Conservation (phyloP, 768 basidiomycete genomes). For the Tylopilus rubrobrunneus region DNA sequence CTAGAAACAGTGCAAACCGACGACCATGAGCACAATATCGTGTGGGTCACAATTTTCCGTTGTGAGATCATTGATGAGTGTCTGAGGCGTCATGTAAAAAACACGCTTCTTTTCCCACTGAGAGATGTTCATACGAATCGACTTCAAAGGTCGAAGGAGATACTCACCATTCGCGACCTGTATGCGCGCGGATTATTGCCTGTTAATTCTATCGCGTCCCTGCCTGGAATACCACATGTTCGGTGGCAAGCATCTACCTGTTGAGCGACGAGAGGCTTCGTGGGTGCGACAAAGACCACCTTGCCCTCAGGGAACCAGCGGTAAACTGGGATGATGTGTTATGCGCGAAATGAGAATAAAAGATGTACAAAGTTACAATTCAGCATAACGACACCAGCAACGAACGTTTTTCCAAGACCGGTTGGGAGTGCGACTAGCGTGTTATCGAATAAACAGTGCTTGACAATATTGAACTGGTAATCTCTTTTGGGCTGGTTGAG, state of each 20-base stretch:
- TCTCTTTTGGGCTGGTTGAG: constrained; percentile 83
- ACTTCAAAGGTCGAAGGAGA: not conserved
- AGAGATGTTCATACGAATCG: not conserved
- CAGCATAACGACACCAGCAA: constrained; percentile 95
- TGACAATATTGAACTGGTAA: constrained; percentile 94
- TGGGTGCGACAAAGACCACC: constrained; percentile 92
- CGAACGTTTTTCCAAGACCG: constrained; percentile 96
- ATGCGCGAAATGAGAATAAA: not conserved
- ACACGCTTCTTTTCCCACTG: constrained; percentile 83
- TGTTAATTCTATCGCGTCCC: constrained; percentile 82
- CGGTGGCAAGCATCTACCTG: constrained; percentile 92
- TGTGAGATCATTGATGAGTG: constrained; percentile 80
- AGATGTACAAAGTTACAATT: constrained; percentile 58
- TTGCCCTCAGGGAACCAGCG: constrained; percentile 92
- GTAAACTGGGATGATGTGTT: constrained; percentile 53
- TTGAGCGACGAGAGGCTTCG: constrained; percentile 93
- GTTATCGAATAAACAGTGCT: constrained; percentile 83
- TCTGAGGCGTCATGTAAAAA: constrained; percentile 97
- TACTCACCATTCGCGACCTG: constrained; percentile 58
- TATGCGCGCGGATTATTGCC: constrained; percentile 58
- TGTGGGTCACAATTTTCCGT: constrained; percentile 69
- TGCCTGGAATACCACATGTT: constrained; percentile 88
- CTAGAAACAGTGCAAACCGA: constrained; percentile 50
- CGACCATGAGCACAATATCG: constrained; percentile 82
- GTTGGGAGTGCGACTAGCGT: constrained; percentile 93